Conservation (phyloP, 768 basidiomycete genomes). For the Termitomyces eurrhizus region DNA sequence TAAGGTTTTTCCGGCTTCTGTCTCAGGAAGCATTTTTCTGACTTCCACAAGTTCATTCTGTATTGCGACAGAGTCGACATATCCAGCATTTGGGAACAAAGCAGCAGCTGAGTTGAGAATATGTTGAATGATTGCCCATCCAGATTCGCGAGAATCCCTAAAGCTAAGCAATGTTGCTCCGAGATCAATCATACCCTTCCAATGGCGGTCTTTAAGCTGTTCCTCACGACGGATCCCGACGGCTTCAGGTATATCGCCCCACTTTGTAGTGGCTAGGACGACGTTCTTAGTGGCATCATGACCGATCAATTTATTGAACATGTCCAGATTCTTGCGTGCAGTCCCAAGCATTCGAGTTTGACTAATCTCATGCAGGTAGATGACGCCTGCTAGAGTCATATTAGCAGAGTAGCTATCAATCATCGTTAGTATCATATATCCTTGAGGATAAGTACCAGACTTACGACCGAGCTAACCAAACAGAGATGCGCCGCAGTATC, state of each 20-base stretch:
- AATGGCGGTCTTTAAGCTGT: conserved; percentile 10
- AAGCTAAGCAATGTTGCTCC: conserved; percentile 9
- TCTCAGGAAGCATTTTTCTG: conserved; percentile 19
- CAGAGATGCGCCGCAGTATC: conserved; percentile 8
- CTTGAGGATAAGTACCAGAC: background rate
- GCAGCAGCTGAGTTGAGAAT: conserved; percentile 7
- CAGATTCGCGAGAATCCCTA: conserved; percentile 5
- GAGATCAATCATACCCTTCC: conserved; percentile 11
- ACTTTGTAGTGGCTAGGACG: conserved; percentile 16
- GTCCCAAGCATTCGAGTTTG: conserved; percentile 20
- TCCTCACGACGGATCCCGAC: conserved; percentile 7
- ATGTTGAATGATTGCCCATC: conserved; percentile 8
- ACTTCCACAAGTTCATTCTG: conserved; percentile 23
- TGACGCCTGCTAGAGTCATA: conserved; percentile 14
- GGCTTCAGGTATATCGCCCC: conserved; percentile 6
- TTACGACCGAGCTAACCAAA: conserved; percentile 15
- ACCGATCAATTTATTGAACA: conserved; percentile 16
- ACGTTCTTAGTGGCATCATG: conserved; percentile 14
- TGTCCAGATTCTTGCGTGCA: conserved; percentile 18
- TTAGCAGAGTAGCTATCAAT: conserved; percentile 12
- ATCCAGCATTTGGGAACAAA: background rate
- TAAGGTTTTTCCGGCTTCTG: conserved; percentile 18
- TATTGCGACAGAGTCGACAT: conserved; percentile 17
- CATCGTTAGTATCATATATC: background rate
- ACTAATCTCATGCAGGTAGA: conserved; percentile 18